Base-by-base conservation (phyloP, 805 yeast genomes). In the Yueomyces sp. region DNA sequence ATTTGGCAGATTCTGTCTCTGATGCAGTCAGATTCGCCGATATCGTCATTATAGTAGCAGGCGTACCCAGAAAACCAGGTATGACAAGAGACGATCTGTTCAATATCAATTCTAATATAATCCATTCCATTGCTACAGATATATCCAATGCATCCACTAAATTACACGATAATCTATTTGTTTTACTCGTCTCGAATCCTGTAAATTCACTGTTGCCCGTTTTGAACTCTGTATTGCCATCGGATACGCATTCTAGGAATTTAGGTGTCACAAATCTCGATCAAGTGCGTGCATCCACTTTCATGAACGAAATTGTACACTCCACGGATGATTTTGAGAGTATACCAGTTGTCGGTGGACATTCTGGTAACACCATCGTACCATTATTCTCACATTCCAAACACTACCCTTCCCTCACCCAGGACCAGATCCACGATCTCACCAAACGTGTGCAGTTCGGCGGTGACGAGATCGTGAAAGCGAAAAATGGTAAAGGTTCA, bases 41-140 rank as follows among this genome's bases (percentile, higher is more conserved):
- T 56, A 79, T 88, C 47, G 87, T 88, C 43, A 76, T 88, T 47
- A 85, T 88, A 63, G 88, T 88, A 54, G 92, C 92, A 40, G 92
- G 92, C 69, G 86, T 82, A 47, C 90, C 92, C 64, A 76, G 92
- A 72, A 82, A 82, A 66, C 88, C 88, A 51, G 92, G 92, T 57
- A 82, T 82, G 90, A 79, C 90, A 54, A 76, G 92, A 68, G 92
- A 82, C 63, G 92, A 82, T 64, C 72, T 82, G 62, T 82, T 82
- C 74, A 78, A 79, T 69, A 81, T 85, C 67, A 82, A 82, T 58
- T 90, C 88, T 38, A 79, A 84, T 33, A 82, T 82, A 63, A 85
- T 82, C 46, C 74, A 84, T 66, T 83, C 78, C 62, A 72, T 82
- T 62, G 88, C 88, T 42, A 74, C 77, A 40, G 41, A 40, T 26